Percentiles rank a stretch among this genome's conserved stretches.
Evolutionary conservation across 2,329 filamentous ascomycete species (phyloP).

Genomic region (Lachnum nothofagi): DNA sequence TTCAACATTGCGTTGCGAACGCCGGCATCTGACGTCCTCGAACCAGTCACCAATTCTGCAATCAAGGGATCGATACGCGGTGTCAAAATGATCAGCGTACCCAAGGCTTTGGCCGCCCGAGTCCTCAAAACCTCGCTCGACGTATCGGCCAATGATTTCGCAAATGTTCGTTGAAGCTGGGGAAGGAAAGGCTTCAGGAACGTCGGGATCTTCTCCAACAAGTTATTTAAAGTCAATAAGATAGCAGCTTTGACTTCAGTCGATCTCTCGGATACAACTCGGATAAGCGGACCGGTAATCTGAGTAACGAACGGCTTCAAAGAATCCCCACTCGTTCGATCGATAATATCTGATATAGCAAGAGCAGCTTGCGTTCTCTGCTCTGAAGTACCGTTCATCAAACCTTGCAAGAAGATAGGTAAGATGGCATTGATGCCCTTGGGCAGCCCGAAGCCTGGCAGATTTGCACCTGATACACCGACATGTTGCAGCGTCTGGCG

Average conservation of each 20-base stretch:
- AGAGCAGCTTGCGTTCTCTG: conserved; percentile 88
- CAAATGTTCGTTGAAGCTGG: conserved; percentile 93
- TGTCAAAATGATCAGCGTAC: conserved; percentile 91
- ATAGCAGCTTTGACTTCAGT: conserved; percentile 96
- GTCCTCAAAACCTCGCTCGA: conserved; percentile 83
- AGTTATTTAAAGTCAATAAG: conserved; percentile 85
- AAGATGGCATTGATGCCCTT: conserved; percentile 96
- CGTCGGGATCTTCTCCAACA: conserved; percentile 92
- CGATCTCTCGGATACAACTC: conserved; percentile 93
- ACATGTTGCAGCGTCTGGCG: conserved; percentile 81
- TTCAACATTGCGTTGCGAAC: conserved; percentile 96
- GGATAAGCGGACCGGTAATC: conserved; percentile 94
- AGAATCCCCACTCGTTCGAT: conserved; percentile 80
- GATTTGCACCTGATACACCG: conserved; percentile 75
- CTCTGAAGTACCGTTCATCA: conserved; percentile 93
- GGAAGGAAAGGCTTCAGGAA: conserved; percentile 96
- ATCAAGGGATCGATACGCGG: conserved; percentile 94
- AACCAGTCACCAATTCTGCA: conserved; percentile 85
- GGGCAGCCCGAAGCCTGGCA: conserved; percentile 84
- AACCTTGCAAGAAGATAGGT: conserved; percentile 93
- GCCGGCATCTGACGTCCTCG: conserved; percentile 79
- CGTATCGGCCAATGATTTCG: conserved; percentile 88
- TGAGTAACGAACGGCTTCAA: conserved; percentile 94
- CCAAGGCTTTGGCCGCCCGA: conserved; percentile 86
- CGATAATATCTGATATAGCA: conserved; percentile 91